phyloP scores from a whole-genome alignment of 345 rosid species.

The Raphanus raphanistrum region DNA sequence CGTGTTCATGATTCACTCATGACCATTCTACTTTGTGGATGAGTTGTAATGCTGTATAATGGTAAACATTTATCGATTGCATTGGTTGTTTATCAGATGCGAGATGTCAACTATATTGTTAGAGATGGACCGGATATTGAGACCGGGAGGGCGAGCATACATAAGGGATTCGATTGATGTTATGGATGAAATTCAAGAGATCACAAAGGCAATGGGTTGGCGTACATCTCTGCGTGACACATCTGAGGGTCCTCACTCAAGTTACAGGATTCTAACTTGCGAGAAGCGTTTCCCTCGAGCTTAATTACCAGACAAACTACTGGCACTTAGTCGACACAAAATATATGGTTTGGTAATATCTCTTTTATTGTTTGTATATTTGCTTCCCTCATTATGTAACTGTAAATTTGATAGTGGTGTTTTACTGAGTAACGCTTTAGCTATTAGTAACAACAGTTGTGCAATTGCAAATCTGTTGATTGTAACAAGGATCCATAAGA shows the following conservation, averaged over 20 bases:
- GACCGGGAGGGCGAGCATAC: conserved; percentile 92
- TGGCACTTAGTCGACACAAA: conserved; percentile 21
- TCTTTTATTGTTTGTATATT: neutral
- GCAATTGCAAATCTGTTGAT: conserved; percentile 16
- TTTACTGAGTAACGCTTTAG: conserved; percentile 21
- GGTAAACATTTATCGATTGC: neutral
- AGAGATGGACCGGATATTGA: conserved; percentile 94
- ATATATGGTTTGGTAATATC: conserved; percentile 26
- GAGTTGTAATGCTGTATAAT: neutral
- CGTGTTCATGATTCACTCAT: neutral
- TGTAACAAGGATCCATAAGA: conserved; percentile 10
- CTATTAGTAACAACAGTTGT: neutral
- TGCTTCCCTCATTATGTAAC: conserved; percentile 12
- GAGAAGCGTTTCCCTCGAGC: conserved; percentile 63
- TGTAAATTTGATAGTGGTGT: conserved; percentile 35
- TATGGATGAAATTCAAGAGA: conserved; percentile 79
- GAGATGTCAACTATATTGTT: conserved; percentile 86
- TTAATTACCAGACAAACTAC: conserved; percentile 6
- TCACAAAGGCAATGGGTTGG: conserved; percentile 91
- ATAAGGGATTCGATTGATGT: conserved; percentile 78
- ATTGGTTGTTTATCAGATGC: conserved; percentile 56
- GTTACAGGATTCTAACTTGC: conserved; percentile 77
- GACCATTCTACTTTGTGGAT: neutral
- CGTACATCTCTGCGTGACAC: conserved; percentile 62
- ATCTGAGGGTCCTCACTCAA: conserved; percentile 92